These are phyloP conservation scores for Colletotrichum chlorophyti DNA, from an alignment of 2,329 filamentous ascomycete species.

Conservation along the genomic window DNA sequence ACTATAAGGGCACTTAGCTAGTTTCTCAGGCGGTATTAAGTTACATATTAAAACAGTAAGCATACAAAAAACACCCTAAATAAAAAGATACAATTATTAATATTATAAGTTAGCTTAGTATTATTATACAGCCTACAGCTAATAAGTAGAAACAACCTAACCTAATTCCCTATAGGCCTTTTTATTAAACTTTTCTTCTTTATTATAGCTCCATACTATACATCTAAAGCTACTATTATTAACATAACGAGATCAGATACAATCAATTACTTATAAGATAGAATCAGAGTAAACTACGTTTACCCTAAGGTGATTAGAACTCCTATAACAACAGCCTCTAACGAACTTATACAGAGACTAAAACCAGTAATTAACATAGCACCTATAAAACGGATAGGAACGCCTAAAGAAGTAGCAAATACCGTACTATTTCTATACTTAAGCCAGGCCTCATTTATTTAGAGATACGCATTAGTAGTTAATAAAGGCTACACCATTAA, in stretches of 20 bases:
- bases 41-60: slow-evolving; percentile 53
- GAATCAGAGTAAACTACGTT: slow-evolving; percentile 60
- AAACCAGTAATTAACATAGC: slow-evolving; percentile 51
- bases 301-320: slow-evolving; percentile 69
- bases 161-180: too few species aligned
- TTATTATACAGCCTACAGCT: slow-evolving; percentile 53
- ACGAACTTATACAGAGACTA: slow-evolving; percentile 46
- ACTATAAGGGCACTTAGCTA: slow-evolving; percentile 60
- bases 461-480: slow-evolving; percentile 58
- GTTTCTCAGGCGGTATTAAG: slow-evolving; percentile 49
- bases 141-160: slow-evolving; percentile 47
- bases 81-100: slow-evolving; percentile 58
- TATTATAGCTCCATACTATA: slow-evolving; percentile 61
- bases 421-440: slow-evolving; percentile 57
- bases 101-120: slow-evolving; percentile 58
- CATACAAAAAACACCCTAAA: slow-evolving; percentile 44
- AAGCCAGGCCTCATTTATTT: slow-evolving; percentile 55
- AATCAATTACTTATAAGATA: slow-evolving; percentile 58
- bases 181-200: too few species aligned
- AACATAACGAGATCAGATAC: slow-evolving; percentile 63
- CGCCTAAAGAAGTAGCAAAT: slow-evolving; percentile 55
- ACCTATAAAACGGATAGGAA: slow-evolving; percentile 58
- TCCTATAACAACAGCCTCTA: slow-evolving; percentile 49
- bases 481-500: slow-evolving; percentile 60
- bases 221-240: slow-evolving; percentile 64